Percentiles rank a stretch among this genome's conserved stretches.
These are phyloP conservation scores for Chrysosporium keratinophilum DNA, from an alignment of 2,329 filamentous ascomycete species.

Conservation along the genomic window DNA sequence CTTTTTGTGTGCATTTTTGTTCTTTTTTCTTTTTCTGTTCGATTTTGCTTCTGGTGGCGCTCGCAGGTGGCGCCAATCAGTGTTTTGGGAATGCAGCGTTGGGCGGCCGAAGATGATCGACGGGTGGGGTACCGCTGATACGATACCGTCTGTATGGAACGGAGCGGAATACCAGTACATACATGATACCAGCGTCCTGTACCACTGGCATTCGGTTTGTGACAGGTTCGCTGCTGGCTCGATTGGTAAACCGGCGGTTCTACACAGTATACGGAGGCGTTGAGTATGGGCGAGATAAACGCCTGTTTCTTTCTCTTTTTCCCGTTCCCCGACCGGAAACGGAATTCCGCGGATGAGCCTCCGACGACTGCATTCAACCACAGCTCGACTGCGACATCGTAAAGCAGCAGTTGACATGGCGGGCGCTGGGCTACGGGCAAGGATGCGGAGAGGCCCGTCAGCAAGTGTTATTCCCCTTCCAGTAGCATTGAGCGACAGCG, in stretches of 20 bases:
- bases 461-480: neutral
- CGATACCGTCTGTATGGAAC: neutral
- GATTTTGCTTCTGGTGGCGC: conserved; percentile 1
- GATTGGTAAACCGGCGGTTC: no score
- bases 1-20: neutral
- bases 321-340: neutral
- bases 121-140: neutral
- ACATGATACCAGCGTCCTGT: no score
- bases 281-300: no score
- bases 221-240: no score
- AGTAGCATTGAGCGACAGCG: conserved; percentile 8
- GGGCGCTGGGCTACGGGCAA: neutral
- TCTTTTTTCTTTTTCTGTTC: neutral
- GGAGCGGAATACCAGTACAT: no score
- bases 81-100: neutral
- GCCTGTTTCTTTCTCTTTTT: no score
- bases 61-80: conserved; percentile 4
- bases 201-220: no score
- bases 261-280: no score
- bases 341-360: neutral
- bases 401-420: neutral
- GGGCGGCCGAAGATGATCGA: conserved; percentile 5
- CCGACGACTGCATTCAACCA: no score
- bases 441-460: neutral
- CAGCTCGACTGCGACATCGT: neutral